phyloP scores from a whole-genome alignment of 2,329 filamentous ascomycete genomes.

The Cercospora sp. region DNA sequence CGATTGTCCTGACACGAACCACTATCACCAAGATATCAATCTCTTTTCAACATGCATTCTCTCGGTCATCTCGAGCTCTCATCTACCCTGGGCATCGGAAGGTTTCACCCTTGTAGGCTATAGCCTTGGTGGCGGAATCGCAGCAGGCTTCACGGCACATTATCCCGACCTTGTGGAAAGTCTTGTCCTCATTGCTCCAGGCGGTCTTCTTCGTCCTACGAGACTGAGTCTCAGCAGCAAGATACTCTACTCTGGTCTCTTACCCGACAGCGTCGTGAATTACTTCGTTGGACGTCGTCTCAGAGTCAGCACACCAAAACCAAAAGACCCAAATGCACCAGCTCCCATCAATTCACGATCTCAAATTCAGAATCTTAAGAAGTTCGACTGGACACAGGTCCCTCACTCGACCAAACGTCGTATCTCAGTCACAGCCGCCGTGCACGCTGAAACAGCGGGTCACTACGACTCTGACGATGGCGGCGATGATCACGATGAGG shows the following conservation, averaged over 20 bases:
- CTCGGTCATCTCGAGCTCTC: conserved; percentile 68
- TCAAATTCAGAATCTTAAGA: conserved; percentile 6
- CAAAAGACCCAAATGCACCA: not conserved
- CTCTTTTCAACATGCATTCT: conserved; percentile 74
- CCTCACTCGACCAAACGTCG: conserved; percentile 7
- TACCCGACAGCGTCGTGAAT: conserved; percentile 61
- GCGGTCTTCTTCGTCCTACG: conserved; percentile 68
- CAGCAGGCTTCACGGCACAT: conserved; percentile 66
- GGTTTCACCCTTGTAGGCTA: conserved; percentile 75
- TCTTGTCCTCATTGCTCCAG: conserved; percentile 75
- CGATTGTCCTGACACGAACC: conserved; percentile 65
- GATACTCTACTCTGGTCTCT: conserved; percentile 62
- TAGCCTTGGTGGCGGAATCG: conserved; percentile 75
- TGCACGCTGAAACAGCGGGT: conserved; percentile 1
- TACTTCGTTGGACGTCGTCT: conserved; percentile 48
- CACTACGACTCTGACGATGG: not conserved
- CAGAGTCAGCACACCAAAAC: conserved; percentile 23
- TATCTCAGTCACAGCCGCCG: conserved; percentile 8
- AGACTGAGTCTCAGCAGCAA: conserved; percentile 63
- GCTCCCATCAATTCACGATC: not conserved
- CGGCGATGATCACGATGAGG: conserved; percentile 12
- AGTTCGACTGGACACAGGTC: conserved; percentile 13
- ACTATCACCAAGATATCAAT: conserved; percentile 69
- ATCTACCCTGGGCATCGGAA: conserved; percentile 59
- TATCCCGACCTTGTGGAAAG: conserved; percentile 68